phyloP scores from a whole-genome alignment of 306 rosid genomes.

The Parietaria judaica region DNA sequence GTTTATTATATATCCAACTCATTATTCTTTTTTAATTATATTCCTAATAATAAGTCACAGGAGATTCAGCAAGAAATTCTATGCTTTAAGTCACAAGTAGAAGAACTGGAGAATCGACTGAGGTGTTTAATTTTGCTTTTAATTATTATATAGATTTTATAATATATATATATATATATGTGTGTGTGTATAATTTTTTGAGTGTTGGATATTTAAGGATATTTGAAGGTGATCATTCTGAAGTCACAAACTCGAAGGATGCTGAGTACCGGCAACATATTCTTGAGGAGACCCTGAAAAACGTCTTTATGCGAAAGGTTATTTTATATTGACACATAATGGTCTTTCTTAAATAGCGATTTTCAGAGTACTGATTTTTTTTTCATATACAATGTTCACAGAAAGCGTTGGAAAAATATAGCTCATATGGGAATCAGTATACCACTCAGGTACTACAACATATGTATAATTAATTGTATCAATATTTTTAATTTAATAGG shows the following conservation, averaged over 20 bases:
- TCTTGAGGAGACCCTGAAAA: slow-evolving; percentile 43
- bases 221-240: slow-evolving; percentile 51
- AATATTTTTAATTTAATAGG: too few species aligned
- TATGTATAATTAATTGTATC: background rate
- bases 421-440: slow-evolving; percentile 9
- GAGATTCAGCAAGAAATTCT: slow-evolving; percentile 38
- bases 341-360: background rate
- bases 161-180: background rate
- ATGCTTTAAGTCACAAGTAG: slow-evolving; percentile 31
- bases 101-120: slow-evolving; percentile 39
- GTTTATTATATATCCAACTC: background rate
- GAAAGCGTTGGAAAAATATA: slow-evolving; percentile 28
- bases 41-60: slow-evolving; percentile 17
- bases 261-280: slow-evolving; percentile 38
- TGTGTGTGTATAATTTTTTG: too few species aligned
- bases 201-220: slow-evolving; percentile 21
- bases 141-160: too few species aligned
- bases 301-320: slow-evolving; percentile 38
- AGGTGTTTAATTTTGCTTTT: slow-evolving; percentile 22
- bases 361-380: background rate
- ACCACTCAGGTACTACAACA: slow-evolving; percentile 26
- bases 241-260: slow-evolving; percentile 39
- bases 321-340: background rate
- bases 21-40: background rate
- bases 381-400: slow-evolving; percentile 2